phyloP scores from a whole-genome alignment of 2,329 filamentous ascomycete species.

The Phoma sp. region DNA sequence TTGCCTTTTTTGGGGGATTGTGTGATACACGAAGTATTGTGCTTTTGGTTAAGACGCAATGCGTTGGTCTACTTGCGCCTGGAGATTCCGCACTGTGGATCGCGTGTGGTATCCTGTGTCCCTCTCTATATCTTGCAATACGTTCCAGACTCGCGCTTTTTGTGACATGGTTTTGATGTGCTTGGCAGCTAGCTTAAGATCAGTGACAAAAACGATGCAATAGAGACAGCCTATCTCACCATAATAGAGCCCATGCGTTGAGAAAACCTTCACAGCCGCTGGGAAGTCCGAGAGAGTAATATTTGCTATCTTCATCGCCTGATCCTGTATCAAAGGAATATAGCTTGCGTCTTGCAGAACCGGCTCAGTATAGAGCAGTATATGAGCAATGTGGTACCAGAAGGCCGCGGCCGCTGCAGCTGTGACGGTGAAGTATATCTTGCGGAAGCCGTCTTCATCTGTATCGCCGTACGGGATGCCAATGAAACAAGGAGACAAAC shows the following conservation, averaged over 20 bases:
- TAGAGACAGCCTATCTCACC: constrained; percentile 22
- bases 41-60: neutral
- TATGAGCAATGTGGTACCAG: constrained; percentile 42
- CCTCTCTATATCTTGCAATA: constrained; percentile 39
- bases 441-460: constrained; percentile 40
- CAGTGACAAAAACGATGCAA: neutral
- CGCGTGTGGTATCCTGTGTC: constrained; percentile 41
- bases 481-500: constrained; percentile 37
- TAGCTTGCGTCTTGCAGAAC: constrained; percentile 34
- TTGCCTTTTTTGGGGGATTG: too few species aligned
- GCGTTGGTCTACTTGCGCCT: constrained; percentile 30
- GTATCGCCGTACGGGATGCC: constrained; percentile 40
- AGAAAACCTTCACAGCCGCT: constrained; percentile 39
- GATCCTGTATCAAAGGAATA: constrained; percentile 35
- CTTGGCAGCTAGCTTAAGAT: constrained; percentile 37
- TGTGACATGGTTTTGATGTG: constrained; percentile 41
- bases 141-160: constrained; percentile 43
- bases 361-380: constrained; percentile 42
- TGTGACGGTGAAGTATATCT: constrained; percentile 41
- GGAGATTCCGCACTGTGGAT: constrained; percentile 35
- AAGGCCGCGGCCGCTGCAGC: constrained; percentile 39
- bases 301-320: constrained; percentile 37
- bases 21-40: too few species aligned
- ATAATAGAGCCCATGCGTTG: constrained; percentile 41
- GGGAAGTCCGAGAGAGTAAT: constrained; percentile 45